These are phyloP conservation scores for Tetrahymena elliotti DNA, from an alignment of 73 alveolate genomes.

Conservation along the genomic window DNA sequence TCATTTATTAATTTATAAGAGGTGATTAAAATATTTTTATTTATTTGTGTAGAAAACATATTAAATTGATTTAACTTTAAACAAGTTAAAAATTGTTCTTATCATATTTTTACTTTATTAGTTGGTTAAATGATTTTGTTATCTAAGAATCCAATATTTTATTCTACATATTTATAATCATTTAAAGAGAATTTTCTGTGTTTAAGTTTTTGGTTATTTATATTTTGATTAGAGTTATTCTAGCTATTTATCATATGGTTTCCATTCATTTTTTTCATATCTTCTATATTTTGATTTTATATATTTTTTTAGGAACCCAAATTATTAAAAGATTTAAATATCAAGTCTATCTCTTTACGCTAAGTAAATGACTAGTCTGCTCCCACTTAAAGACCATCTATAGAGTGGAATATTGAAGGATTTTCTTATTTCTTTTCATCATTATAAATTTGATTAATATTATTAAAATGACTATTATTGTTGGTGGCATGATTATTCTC, in stretches of 20 bases:
- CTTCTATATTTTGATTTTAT: neutral
- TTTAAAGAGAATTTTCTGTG: neutral
- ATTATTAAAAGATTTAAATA: neutral
- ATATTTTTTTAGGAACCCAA: neutral
- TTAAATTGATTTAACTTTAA: no score
- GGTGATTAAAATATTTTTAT: no score
- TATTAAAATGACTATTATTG: neutral
- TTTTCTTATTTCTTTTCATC: neutral
- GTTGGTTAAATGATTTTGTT: neutral
- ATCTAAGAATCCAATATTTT: neutral
- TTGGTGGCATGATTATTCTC: neutral
- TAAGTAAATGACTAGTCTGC: neutral
- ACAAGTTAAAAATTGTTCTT: neutral
- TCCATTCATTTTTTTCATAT: neutral
- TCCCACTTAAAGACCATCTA: neutral
- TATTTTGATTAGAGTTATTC: neutral
- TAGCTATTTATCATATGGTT: neutral
- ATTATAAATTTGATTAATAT: neutral
- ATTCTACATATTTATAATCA: neutral
- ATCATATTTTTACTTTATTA: neutral
- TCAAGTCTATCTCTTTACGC: neutral
- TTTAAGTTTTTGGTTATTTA: neutral
- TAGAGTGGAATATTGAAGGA: neutral
- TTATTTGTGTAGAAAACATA: no score
- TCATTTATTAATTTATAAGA: no score